These are phyloP conservation scores for Fusarium verticillioides DNA, from an alignment of 2,329 filamentous ascomycete genomes.

Conservation along the genomic window DNA sequence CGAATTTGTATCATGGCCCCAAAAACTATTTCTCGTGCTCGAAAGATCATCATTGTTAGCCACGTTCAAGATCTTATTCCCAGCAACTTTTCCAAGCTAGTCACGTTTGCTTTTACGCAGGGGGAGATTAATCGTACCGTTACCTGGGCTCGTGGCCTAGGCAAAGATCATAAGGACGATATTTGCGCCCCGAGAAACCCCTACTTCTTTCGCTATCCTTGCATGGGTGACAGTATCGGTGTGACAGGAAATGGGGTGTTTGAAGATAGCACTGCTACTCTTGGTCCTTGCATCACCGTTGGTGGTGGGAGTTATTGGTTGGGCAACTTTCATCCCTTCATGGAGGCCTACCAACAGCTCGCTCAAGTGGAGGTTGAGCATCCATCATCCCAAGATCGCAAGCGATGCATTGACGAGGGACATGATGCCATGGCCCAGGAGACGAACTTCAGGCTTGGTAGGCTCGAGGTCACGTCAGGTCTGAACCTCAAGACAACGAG, in stretches of 20 bases:
- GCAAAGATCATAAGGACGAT: conserved; percentile 53
- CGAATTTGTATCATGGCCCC: conserved; percentile 56
- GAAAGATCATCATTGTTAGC: conserved; percentile 52
- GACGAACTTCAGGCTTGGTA: conserved; percentile 49
- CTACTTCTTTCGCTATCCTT: conserved; percentile 55
- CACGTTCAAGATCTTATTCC: conserved; percentile 57
- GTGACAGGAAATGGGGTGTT: conserved; percentile 44
- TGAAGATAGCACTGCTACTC: conserved; percentile 54
- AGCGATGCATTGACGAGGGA: conserved; percentile 47
- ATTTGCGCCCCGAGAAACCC: conserved; percentile 56
- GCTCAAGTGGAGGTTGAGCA: conserved; percentile 51
- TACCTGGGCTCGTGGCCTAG: conserved; percentile 55
- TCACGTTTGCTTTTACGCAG: conserved; percentile 53
- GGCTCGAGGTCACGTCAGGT: conserved; percentile 54
- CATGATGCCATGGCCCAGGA: conserved; percentile 52
- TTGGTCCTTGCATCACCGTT: conserved; percentile 55
- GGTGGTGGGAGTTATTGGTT: conserved; percentile 55
- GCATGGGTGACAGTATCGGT: conserved; percentile 60
- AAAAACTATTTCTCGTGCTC: conserved; percentile 48
- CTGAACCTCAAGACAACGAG: conserved; percentile 56
- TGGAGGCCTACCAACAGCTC: conserved; percentile 49
- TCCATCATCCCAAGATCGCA: conserved; percentile 55
- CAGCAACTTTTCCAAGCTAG: conserved; percentile 42
- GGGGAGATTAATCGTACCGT: conserved; percentile 51
- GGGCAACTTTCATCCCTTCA: conserved; percentile 58